Percentiles rank a stretch among this genome's conserved stretches.
phyloP scores from a whole-genome alignment of 345 rosid species.

The Eucalyptus marginata region DNA sequence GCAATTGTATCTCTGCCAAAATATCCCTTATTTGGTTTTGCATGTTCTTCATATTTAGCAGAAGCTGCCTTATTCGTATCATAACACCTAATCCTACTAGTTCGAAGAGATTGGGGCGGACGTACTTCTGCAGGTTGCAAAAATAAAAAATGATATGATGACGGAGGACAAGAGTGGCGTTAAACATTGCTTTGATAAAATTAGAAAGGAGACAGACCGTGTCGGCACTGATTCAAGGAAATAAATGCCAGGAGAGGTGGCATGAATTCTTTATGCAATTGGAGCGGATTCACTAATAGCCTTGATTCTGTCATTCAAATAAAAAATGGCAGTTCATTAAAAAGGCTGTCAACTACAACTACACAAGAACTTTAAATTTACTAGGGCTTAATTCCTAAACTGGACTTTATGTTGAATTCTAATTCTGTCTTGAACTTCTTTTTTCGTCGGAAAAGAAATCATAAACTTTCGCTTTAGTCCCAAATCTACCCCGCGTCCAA shows the following conservation, averaged over 20 bases:
- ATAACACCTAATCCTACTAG: background rate
- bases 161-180: fast-evolving
- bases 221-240: background rate
- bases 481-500: too few species aligned
- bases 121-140: background rate
- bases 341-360: background rate
- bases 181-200: background rate
- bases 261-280: background rate
- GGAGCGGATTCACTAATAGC: background rate
- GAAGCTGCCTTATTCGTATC: background rate
- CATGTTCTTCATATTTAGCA: background rate
- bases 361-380: background rate
- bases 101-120: background rate
- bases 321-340: background rate
- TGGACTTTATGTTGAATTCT: too few species aligned
- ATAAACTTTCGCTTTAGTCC: too few species aligned
- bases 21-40: background rate
- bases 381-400: background rate
- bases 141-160: background rate
- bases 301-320: background rate
- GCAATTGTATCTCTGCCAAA: background rate
- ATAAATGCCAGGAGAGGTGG: background rate
- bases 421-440: too few species aligned
- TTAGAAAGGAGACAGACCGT: background rate
- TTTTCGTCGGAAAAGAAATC: too few species aligned